A percentile compares a stretch with the other conserved stretches of the same genome.
Conservation (phyloP, 495 filamentous ascomycete genomes). For the Podospora didyma region DNA sequence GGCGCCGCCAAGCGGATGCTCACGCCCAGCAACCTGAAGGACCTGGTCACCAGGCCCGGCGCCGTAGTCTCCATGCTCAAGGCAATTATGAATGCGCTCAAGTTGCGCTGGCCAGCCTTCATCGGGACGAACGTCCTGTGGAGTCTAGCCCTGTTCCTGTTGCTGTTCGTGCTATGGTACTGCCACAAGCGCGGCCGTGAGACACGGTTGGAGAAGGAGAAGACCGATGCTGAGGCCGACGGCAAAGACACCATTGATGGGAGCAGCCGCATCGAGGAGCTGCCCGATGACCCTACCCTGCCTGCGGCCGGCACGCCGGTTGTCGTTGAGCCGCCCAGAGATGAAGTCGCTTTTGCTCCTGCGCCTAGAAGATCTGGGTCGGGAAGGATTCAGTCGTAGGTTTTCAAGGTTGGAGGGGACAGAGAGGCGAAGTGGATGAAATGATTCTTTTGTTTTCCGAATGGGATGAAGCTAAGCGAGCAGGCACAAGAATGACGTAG, state of each 20-base stretch:
- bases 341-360: neutral
- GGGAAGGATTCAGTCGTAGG: too few species aligned
- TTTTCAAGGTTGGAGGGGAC: neutral
- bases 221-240: constrained; percentile 8
- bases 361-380: neutral
- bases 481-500: neutral
- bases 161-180: constrained; percentile 94
- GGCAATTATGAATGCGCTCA: constrained; percentile 79
- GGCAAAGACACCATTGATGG: constrained; percentile 13
- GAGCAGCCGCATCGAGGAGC: constrained; percentile 26
- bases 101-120: constrained; percentile 78
- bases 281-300: constrained; percentile 28
- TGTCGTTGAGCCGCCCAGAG: constrained; percentile 7
- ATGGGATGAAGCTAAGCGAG: too few species aligned
- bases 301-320: constrained; percentile 12
- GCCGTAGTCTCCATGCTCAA: constrained; percentile 76
- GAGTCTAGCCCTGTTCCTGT: constrained; percentile 77
- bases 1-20: constrained; percentile 36
- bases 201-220: constrained; percentile 69
- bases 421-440: too few species aligned
- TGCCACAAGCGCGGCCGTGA: constrained; percentile 92
- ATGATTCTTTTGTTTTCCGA: too few species aligned
- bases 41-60: constrained; percentile 81
- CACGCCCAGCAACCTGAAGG: constrained; percentile 53
- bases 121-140: constrained; percentile 81